Evolutionary conservation across 1,284 basidiomycete genomes (phyloP).

Genomic region (Hemileia vastatrix): DNA sequence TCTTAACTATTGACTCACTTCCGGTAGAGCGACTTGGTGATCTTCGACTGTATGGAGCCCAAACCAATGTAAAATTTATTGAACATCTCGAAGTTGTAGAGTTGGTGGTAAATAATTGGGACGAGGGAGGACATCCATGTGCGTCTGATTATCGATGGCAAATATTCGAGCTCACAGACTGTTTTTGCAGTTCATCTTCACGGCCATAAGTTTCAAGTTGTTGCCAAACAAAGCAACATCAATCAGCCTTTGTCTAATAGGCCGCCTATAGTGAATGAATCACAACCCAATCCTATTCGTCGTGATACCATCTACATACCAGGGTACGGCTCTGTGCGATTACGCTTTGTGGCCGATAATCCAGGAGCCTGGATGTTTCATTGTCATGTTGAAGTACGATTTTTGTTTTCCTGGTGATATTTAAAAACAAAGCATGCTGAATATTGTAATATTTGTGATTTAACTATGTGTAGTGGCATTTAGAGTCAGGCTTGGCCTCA

Average conservation of each 20-base stretch:
- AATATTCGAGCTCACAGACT: too few relatives aligned
- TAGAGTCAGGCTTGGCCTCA: conserved; percentile 62
- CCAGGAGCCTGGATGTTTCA: conserved; percentile 34
- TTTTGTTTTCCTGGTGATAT: not conserved
- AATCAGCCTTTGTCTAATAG: conserved; percentile 55
- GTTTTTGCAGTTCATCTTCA: conserved; percentile 59
- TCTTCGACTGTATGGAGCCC: conserved; percentile 61
- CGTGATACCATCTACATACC: conserved; percentile 35
- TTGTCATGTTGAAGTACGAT: conserved; percentile 27
- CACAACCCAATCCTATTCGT: conserved; percentile 66
- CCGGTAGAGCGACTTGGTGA: conserved; percentile 24
- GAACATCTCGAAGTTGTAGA: conserved; percentile 67
- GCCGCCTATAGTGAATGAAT: conserved; percentile 61
- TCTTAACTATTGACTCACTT: conserved; percentile 12
- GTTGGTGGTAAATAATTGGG: conserved; percentile 69
- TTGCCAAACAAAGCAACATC: conserved; percentile 7
- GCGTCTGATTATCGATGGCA: too few relatives aligned
- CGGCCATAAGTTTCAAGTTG: conserved; percentile 52
- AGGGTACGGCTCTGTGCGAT: conserved; percentile 25
- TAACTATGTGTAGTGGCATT: conserved; percentile 51
- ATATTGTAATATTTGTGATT: not conserved
- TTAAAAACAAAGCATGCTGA: too few relatives aligned
- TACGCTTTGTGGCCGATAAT: conserved; percentile 29
- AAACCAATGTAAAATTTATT: conserved; percentile 60
- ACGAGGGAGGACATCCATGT: conserved; percentile 63